Conservation (phyloP, 2,329 filamentous ascomycete species). For the Aspergillus niger region DNA sequence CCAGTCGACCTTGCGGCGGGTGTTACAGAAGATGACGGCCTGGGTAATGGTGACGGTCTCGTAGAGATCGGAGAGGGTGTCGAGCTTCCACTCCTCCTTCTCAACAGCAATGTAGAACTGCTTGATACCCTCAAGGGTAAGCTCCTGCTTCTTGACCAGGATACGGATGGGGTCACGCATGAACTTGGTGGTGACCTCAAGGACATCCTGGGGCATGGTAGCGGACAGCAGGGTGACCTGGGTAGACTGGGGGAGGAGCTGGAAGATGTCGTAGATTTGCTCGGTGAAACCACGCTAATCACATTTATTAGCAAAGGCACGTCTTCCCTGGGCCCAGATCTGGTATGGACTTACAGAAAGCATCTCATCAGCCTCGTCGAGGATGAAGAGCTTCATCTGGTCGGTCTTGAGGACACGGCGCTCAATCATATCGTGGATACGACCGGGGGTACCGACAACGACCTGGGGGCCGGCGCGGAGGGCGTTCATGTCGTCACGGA, state of each 20-base stretch:
- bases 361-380: constrained; percentile 99
- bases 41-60: constrained; percentile 99
- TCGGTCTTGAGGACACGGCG: constrained; percentile 96
- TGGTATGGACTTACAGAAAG: constrained; percentile 51
- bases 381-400: constrained; percentile 99
- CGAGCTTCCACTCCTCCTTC: constrained; percentile 99
- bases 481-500: constrained; percentile 98
- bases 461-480: constrained; percentile 95
- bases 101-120: constrained; percentile 99
- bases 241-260: constrained; percentile 94
- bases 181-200: constrained; percentile 99
- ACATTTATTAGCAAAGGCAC: constrained; percentile 15
- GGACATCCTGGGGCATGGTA: constrained; percentile 98
- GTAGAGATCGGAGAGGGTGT: constrained; percentile 97
- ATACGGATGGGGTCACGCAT: constrained; percentile 99
- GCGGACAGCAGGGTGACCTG: constrained; percentile 98
- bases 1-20: constrained; percentile 99
- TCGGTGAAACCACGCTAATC: constrained; percentile 92
- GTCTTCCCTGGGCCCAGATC: neutral
- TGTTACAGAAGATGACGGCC: constrained; percentile 99
- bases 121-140: constrained; percentile 99
- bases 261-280: constrained; percentile 99
- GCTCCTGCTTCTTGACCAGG: constrained; percentile 98
- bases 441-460: constrained; percentile 95
- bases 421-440: constrained; percentile 99